Percentiles rank a stretch among this genome's conserved stretches.
phyloP scores from a whole-genome alignment of 192 early-diverging fungal species.

The Coemansia sp. region DNA sequence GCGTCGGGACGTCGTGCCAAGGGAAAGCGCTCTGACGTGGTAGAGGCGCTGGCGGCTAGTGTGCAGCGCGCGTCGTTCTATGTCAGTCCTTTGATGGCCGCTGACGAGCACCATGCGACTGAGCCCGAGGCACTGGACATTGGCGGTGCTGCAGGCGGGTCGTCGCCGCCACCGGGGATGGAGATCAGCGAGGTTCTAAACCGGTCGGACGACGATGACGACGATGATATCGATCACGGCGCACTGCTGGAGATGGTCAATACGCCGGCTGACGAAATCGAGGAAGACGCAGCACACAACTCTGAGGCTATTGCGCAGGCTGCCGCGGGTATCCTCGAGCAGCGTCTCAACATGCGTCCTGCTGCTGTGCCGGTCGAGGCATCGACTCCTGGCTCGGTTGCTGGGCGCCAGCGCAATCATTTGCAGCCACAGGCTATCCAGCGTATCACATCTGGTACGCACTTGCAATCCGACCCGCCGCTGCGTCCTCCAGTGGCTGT shows the following conservation, averaged over 20 bases:
- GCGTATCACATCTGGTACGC: slow-evolving; percentile 57
- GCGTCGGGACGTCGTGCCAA: background rate
- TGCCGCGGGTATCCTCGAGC: slow-evolving; percentile 42
- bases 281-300: slow-evolving; percentile 34
- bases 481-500: slow-evolving; percentile 51
- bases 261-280: slow-evolving; percentile 47
- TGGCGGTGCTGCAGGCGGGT: slow-evolving; percentile 7
- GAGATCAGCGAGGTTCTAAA: slow-evolving; percentile 58
- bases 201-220: slow-evolving; percentile 52
- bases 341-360: slow-evolving; percentile 21
- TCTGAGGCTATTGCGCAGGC: slow-evolving; percentile 43
- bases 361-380: slow-evolving; percentile 41
- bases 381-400: background rate
- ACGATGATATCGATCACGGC: slow-evolving; percentile 51
- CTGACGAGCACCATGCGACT: slow-evolving; percentile 42
- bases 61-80: slow-evolving; percentile 52
- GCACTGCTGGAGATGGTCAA: slow-evolving; percentile 59
- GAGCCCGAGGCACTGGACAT: slow-evolving; percentile 55
- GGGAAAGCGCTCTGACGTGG: slow-evolving; percentile 10
- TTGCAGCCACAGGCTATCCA: slow-evolving; percentile 27
- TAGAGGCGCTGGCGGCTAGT: slow-evolving; percentile 16
- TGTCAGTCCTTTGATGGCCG: slow-evolving; percentile 42
- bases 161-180: slow-evolving; percentile 36
- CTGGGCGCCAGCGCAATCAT: slow-evolving; percentile 8
- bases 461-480: slow-evolving; percentile 55